phyloP scores from a whole-genome alignment of 768 basidiomycete genomes.

The Kwoniella sp. region DNA sequence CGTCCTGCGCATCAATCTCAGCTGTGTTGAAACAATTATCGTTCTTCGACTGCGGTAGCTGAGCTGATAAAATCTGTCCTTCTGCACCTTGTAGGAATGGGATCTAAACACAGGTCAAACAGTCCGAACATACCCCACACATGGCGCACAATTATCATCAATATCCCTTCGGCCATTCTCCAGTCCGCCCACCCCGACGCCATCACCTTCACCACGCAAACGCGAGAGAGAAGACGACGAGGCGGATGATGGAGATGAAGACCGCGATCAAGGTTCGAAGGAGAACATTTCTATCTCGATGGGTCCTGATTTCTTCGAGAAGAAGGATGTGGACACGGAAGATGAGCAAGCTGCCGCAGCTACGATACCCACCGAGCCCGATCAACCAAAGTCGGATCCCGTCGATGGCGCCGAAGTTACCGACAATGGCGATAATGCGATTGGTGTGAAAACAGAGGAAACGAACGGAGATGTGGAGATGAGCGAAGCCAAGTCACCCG shows the following conservation, averaged over 20 bases:
- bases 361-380: neutral
- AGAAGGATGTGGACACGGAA: conserved; percentile 10
- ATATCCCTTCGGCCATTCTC: conserved; percentile 72
- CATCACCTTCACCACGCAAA: conserved; percentile 46
- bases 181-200: conserved; percentile 44
- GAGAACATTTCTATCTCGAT: conserved; percentile 29
- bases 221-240: conserved; percentile 24
- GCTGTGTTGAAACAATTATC: no score
- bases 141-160: conserved; percentile 80
- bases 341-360: conserved; percentile 7
- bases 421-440: neutral
- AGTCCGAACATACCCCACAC: conserved; percentile 74
- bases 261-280: conserved; percentile 4
- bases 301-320: conserved; percentile 36
- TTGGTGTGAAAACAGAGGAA: neutral
- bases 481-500: conserved; percentile 71
- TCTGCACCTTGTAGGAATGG: conserved; percentile 73
- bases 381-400: neutral
- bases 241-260: conserved; percentile 6
- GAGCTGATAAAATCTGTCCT: neutral
- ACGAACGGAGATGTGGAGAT: conserved; percentile 41
- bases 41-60: neutral
- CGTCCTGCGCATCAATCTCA: neutral
- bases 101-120: conserved; percentile 87
- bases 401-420: neutral